Evolutionary conservation across 2,329 filamentous ascomycete species (phyloP).

Genomic region (Cordyceps fumosorosea): DNA sequence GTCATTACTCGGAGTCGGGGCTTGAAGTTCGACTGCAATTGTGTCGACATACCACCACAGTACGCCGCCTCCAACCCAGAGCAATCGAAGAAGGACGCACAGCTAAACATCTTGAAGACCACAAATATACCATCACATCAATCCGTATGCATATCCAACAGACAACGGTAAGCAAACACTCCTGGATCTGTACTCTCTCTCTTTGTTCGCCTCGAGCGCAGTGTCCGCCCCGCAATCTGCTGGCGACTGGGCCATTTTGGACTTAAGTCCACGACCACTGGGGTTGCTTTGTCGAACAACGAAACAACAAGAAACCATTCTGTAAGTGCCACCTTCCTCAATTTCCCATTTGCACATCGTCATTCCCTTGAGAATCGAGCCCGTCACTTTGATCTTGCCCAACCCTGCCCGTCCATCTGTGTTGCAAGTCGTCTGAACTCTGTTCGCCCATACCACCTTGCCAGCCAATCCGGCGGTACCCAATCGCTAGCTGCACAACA

Average conservation of each 20-base stretch:
- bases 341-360: neutral
- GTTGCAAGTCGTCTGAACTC: neutral
- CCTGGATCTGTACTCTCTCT: neutral
- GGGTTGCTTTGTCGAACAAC: neutral
- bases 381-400: neutral
- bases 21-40: neutral
- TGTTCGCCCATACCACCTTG: neutral
- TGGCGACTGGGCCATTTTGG: neutral
- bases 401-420: neutral
- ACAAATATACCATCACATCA: neutral
- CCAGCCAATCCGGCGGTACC: neutral
- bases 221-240: neutral
- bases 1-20: neutral
- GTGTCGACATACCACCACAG: neutral
- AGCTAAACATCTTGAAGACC: neutral
- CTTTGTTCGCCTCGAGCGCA: neutral
- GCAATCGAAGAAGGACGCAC: neutral
- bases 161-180: neutral
- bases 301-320: neutral
- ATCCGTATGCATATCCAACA: slow-evolving; percentile 1
- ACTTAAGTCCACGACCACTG: neutral
- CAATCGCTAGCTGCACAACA: slow-evolving; percentile 1
- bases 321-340: neutral
- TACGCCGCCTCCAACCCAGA: neutral
- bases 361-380: neutral